A percentile compares a stretch with the other conserved stretches of the same genome.
Conservation (phyloP, 768 basidiomycete genomes). For the Suillus fuscotomentosus region DNA sequence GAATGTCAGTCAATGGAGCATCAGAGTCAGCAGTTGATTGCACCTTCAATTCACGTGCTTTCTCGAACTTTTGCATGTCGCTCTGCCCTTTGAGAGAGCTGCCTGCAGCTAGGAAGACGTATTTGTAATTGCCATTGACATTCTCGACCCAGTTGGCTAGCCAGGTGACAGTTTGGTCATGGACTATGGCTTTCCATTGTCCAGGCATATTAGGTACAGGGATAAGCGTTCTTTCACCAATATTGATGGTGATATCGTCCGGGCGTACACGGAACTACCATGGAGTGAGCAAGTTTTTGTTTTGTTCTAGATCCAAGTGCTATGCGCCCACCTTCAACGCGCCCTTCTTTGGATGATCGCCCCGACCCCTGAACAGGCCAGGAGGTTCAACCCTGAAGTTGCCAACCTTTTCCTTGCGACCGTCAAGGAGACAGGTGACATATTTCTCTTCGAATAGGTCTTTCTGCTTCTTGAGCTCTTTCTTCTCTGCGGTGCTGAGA, state of each 20-base stretch:
- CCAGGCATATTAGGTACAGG: slow-evolving; percentile 93
- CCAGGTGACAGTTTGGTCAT: slow-evolving; percentile 98
- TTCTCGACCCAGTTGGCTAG: slow-evolving; percentile 99
- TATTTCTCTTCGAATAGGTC: slow-evolving; percentile 86
- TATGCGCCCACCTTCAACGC: slow-evolving; percentile 71
- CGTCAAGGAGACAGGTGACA: slow-evolving; percentile 84
- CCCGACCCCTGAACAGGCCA: slow-evolving; percentile 96
- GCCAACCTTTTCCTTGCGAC: slow-evolving; percentile 96
- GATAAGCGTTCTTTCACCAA: slow-evolving; percentile 69
- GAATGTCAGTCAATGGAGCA: slow-evolving; percentile 9
- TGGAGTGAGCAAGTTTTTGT: slow-evolving; percentile 5
- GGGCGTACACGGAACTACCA: slow-evolving; percentile 81
- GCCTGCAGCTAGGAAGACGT: slow-evolving; percentile 97
- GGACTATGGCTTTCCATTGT: slow-evolving; percentile 82
- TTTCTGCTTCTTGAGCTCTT: slow-evolving; percentile 81
- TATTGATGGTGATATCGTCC: slow-evolving; percentile 95
- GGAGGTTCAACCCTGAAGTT: slow-evolving; percentile 99
- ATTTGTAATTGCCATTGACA: slow-evolving; percentile 92
- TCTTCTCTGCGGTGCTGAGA: slow-evolving; percentile 84
- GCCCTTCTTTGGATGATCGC: slow-evolving; percentile 98
- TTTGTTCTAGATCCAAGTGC: slow-evolving; percentile 2
- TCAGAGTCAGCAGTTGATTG: slow-evolving; percentile 1
- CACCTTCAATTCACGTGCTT: slow-evolving; percentile 94
- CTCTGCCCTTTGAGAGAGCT: slow-evolving; percentile 98
- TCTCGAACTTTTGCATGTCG: slow-evolving; percentile 97